Percentiles rank a stretch among this genome's conserved stretches.
Evolutionary conservation across 1,284 basidiomycete genomes (phyloP).

Genomic region (Rhodotorula sp.): DNA sequence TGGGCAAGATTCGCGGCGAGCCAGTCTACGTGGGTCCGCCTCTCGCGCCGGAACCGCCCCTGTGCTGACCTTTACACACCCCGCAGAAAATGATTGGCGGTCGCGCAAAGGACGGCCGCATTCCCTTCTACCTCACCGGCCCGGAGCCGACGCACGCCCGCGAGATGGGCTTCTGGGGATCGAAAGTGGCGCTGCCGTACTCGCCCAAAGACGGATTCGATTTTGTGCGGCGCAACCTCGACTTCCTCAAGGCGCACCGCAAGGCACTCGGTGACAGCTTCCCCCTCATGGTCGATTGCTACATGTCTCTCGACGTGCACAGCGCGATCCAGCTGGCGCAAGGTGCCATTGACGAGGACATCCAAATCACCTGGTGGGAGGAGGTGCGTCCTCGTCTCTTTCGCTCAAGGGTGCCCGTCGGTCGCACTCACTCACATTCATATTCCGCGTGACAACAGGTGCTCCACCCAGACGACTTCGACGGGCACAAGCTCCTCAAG

Average conservation of each 20-base stretch:
- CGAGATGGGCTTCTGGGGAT: constrained; percentile 58
- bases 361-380: constrained; percentile 61
- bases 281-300: constrained; percentile 59
- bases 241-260: constrained; percentile 56
- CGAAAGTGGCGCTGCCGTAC: constrained; percentile 58
- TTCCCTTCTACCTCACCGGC: constrained; percentile 60
- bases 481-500: constrained; percentile 56
- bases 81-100: constrained; percentile 59
- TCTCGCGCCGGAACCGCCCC: neutral
- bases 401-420: too few relatives aligned
- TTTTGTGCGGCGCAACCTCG: constrained; percentile 58
- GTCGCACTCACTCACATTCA: too few relatives aligned
- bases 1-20: constrained; percentile 60
- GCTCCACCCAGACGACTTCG: constrained; percentile 57
- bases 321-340: constrained; percentile 58
- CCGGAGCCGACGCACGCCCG: constrained; percentile 55
- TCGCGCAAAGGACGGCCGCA: constrained; percentile 55
- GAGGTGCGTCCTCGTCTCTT: constrained; percentile 46
- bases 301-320: constrained; percentile 47
- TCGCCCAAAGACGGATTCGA: constrained; percentile 56
- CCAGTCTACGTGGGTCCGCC: constrained; percentile 55
- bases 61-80: neutral
- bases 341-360: constrained; percentile 55
- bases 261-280: constrained; percentile 55
- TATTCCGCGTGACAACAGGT: constrained; percentile 45